Percentiles rank a stretch among this genome's conserved stretches.
Evolutionary conservation across 257 asterid species (phyloP).

Genomic region (Solanum arcanum): DNA sequence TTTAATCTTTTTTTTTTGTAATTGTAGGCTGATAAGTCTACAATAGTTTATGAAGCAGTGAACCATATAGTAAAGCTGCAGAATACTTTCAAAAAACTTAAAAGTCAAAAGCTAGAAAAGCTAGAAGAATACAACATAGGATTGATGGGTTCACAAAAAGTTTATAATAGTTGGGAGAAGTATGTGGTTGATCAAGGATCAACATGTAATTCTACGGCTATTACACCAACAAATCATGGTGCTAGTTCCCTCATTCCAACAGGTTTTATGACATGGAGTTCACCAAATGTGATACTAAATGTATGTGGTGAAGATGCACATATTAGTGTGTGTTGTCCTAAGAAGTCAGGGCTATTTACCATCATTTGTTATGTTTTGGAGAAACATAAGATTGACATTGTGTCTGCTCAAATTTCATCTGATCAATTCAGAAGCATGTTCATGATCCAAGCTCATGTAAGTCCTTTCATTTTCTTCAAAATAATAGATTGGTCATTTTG

Average conservation of each 20-base stretch:
- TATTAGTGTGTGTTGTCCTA: slow-evolving; percentile 20
- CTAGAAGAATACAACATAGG: background rate
- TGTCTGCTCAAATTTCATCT: slow-evolving; percentile 24
- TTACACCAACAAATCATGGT: background rate
- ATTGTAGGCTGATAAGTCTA: slow-evolving; percentile 66
- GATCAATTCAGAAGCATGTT: slow-evolving; percentile 16
- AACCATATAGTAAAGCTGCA: slow-evolving; percentile 35
- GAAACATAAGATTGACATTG: slow-evolving; percentile 22
- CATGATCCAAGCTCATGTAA: slow-evolving; percentile 18
- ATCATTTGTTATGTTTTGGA: slow-evolving; percentile 19
- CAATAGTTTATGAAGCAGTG: slow-evolving; percentile 75
- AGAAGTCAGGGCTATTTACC: slow-evolving; percentile 11
- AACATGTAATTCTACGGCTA: background rate
- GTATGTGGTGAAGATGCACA: slow-evolving; percentile 17
- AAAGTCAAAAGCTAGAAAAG: slow-evolving; percentile 36
- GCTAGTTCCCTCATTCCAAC: slow-evolving; percentile 2
- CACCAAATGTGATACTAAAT: slow-evolving; percentile 24
- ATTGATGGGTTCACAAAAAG: background rate
- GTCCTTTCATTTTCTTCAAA: background rate
- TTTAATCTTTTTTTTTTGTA: background rate
- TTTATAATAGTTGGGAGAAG: slow-evolving; percentile 25
- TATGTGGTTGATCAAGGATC: slow-evolving; percentile 44
- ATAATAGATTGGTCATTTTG: background rate
- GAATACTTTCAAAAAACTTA: slow-evolving; percentile 20
- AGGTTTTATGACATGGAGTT: slow-evolving; percentile 13